phyloP scores from a whole-genome alignment of 192 early-diverging fungal genomes.

The Coemansia sp. region DNA sequence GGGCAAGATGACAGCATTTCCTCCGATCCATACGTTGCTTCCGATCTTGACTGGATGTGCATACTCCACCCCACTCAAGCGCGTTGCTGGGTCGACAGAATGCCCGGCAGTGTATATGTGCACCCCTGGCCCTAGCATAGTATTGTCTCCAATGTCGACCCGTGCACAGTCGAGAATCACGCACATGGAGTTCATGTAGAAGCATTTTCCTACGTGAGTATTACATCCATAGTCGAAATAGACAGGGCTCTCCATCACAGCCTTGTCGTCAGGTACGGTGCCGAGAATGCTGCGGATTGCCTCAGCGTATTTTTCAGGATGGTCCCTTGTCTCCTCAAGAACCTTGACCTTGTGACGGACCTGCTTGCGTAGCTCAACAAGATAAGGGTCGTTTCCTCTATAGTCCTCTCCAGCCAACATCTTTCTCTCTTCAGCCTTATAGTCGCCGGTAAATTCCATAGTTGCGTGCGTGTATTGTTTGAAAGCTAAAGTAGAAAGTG shows the following conservation, averaged over 20 bases:
- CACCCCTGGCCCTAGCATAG: constrained; percentile 74
- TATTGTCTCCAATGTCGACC: constrained; percentile 74
- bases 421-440: constrained; percentile 58
- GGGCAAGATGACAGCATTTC: constrained; percentile 71
- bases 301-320: constrained; percentile 20
- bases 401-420: constrained; percentile 69
- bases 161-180: constrained; percentile 71
- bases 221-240: constrained; percentile 77
- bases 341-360: constrained; percentile 36
- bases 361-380: constrained; percentile 33
- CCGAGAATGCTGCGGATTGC: constrained; percentile 60
- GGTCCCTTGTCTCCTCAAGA: constrained; percentile 20
- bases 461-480: background rate
- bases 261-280: constrained; percentile 53
- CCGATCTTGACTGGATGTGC: constrained; percentile 64
- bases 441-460: constrained; percentile 4
- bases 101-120: constrained; percentile 75
- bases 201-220: constrained; percentile 68
- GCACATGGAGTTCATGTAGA: constrained; percentile 79
- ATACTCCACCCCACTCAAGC: constrained; percentile 17
- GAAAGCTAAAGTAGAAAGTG: background rate
- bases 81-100: constrained; percentile 59
- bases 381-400: constrained; percentile 56
- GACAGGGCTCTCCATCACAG: constrained; percentile 68
- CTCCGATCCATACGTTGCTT: constrained; percentile 88